phyloP scores from a whole-genome alignment of 495 filamentous ascomycete species.

The Penicillium silybi region DNA sequence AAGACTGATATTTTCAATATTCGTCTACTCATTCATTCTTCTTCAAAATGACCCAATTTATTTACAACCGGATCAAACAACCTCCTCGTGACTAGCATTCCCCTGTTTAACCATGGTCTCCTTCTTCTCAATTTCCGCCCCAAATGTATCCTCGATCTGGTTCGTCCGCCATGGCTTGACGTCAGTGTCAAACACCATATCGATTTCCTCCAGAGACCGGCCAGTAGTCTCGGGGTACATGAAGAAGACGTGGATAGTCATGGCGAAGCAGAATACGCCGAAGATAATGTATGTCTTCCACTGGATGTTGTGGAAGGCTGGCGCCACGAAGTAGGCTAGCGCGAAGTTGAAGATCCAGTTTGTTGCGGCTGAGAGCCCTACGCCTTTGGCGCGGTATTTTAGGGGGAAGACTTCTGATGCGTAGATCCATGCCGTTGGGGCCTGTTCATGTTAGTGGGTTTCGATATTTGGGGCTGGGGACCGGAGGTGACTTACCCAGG shows the following conservation, averaged over 20 bases:
- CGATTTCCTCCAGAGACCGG: conserved; percentile 69
- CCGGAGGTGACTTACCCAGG: conserved; percentile 35
- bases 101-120: conserved; percentile 5
- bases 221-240: conserved; percentile 69
- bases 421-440: conserved; percentile 71
- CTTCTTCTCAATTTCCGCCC: conserved; percentile 24
- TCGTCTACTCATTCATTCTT: not conserved
- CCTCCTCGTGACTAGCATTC: conserved; percentile 18
- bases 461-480: not conserved
- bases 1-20: no score
- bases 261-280: conserved; percentile 61
- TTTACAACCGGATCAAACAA: conserved; percentile 4
- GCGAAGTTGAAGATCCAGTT: conserved; percentile 82
- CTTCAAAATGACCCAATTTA: not conserved
- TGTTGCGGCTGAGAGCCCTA: conserved; percentile 59
- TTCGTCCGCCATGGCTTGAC: conserved; percentile 29
- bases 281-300: conserved; percentile 76
- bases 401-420: conserved; percentile 72
- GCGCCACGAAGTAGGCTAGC: conserved; percentile 65
- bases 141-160: conserved; percentile 23
- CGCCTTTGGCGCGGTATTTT: conserved; percentile 68
- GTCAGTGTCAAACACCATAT: conserved; percentile 33
- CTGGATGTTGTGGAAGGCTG: conserved; percentile 66
- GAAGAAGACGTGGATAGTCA: conserved; percentile 61
- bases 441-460: conserved; percentile 30